phyloP scores from a whole-genome alignment of 805 yeast species.

The Isabelozyma gotoi region DNA sequence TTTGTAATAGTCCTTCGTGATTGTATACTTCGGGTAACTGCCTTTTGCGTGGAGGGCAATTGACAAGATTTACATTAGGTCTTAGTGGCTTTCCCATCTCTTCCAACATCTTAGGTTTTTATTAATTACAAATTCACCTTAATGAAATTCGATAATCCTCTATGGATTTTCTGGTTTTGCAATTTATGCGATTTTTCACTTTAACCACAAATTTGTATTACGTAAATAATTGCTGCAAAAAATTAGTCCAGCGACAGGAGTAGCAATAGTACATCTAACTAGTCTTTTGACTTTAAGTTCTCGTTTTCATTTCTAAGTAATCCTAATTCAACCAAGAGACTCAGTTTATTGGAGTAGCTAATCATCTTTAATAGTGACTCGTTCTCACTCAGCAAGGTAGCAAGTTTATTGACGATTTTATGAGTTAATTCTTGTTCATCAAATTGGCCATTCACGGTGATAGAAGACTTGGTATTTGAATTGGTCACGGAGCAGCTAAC shows the following conservation, averaged over 20 bases:
- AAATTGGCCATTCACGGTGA: conserved; percentile 56
- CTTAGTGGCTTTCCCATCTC: background rate
- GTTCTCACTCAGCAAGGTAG: conserved; percentile 64
- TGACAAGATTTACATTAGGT: background rate
- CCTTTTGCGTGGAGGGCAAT: background rate
- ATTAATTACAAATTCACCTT: too few species aligned
- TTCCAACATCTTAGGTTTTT: too few species aligned
- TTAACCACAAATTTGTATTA: background rate
- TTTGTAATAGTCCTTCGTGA: too few species aligned
- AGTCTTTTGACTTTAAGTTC: background rate
- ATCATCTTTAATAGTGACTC: conserved; percentile 67
- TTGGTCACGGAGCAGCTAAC: conserved; percentile 25
- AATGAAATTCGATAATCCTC: too few species aligned
- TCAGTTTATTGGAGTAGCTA: conserved; percentile 74
- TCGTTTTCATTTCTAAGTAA: conserved; percentile 45
- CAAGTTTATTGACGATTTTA: conserved; percentile 62
- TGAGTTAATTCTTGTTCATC: conserved; percentile 78
- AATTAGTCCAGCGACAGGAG: background rate
- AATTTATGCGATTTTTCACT: background rate
- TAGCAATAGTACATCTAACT: background rate
- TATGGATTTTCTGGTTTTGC: background rate
- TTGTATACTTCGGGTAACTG: too few species aligned
- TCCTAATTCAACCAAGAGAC: conserved; percentile 66
- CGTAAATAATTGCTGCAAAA: background rate
- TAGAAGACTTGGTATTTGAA: conserved; percentile 10